phyloP scores from a whole-genome alignment of 2,329 filamentous ascomycete genomes.

The Didymella arachidicola region DNA sequence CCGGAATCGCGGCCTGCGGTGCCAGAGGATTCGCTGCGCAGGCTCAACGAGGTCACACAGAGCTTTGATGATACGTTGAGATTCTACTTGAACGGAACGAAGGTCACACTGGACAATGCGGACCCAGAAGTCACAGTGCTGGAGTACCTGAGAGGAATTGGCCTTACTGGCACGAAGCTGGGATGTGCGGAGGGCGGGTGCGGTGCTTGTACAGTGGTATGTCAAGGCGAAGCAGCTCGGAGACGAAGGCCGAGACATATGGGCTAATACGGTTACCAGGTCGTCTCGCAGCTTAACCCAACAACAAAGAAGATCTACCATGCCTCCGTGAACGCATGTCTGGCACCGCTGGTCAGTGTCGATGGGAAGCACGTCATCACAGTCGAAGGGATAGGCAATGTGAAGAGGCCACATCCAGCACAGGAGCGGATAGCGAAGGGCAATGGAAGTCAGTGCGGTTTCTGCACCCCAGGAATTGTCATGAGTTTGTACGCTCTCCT shows the following conservation, averaged over 20 bases:
- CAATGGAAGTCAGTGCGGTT: slow-evolving; percentile 93
- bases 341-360: slow-evolving; percentile 89
- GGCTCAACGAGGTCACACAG: slow-evolving; percentile 71
- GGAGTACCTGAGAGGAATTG: slow-evolving; percentile 91
- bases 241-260: neutral
- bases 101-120: slow-evolving; percentile 81
- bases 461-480: slow-evolving; percentile 97
- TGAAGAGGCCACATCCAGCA: slow-evolving; percentile 83
- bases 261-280: slow-evolving; percentile 48
- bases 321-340: slow-evolving; percentile 93
- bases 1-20: slow-evolving; percentile 55
- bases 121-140: slow-evolving; percentile 92
- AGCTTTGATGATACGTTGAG: slow-evolving; percentile 85
- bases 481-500: slow-evolving; percentile 96
- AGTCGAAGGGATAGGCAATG: slow-evolving; percentile 91
- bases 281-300: slow-evolving; percentile 91
- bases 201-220: slow-evolving; percentile 89
- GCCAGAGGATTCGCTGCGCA: slow-evolving; percentile 53
- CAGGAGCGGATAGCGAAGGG: slow-evolving; percentile 91
- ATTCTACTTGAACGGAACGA: slow-evolving; percentile 95
- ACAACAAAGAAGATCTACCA: slow-evolving; percentile 94
- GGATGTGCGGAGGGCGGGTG: slow-evolving; percentile 97
- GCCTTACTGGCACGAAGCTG: slow-evolving; percentile 93
- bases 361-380: slow-evolving; percentile 99
- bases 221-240: slow-evolving; percentile 31